A percentile compares a stretch with the other conserved stretches of the same genome.
Conservation (phyloP, 306 rosid genomes). For the Rubus idaeus region DNA sequence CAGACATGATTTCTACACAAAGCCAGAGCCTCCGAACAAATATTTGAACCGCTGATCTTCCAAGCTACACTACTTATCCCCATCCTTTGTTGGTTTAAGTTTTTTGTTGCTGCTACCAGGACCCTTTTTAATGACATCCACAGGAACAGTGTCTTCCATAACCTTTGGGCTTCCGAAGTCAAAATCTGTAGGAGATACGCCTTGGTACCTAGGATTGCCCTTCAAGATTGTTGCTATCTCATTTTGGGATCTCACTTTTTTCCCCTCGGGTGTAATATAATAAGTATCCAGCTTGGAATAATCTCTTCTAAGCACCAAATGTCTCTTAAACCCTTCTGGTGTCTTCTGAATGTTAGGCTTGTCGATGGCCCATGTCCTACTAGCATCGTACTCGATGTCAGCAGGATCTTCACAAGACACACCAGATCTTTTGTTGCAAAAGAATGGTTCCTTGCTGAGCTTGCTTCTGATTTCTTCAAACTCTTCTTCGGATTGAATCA, state of each 20-base stretch:
- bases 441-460: conserved; percentile 51
- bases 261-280: conserved; percentile 67
- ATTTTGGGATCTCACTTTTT: conserved; percentile 64
- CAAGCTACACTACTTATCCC: conserved; percentile 2
- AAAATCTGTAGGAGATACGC: conserved; percentile 42
- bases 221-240: conserved; percentile 56
- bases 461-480: conserved; percentile 74
- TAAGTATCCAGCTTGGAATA: conserved; percentile 79
- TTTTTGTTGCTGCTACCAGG: conserved; percentile 39
- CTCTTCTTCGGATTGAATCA: conserved; percentile 65
- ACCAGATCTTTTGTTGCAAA: conserved; percentile 49
- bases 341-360: conserved; percentile 77
- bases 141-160: conserved; percentile 80
- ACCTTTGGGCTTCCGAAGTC: conserved; percentile 69
- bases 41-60: not conserved
- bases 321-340: conserved; percentile 74
- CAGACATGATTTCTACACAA: not conserved
- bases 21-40: not conserved
- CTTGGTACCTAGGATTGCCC: conserved; percentile 49
- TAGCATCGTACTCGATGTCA: conserved; percentile 61
- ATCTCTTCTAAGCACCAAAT: conserved; percentile 66
- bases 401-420: conserved; percentile 67
- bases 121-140: conserved; percentile 36
- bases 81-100: conserved; percentile 30
- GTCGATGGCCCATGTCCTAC: conserved; percentile 88